Percentiles rank a stretch among this genome's conserved stretches.
phyloP scores from a whole-genome alignment of 2,329 filamentous ascomycete genomes.

The Calonectria hongkongensis region DNA sequence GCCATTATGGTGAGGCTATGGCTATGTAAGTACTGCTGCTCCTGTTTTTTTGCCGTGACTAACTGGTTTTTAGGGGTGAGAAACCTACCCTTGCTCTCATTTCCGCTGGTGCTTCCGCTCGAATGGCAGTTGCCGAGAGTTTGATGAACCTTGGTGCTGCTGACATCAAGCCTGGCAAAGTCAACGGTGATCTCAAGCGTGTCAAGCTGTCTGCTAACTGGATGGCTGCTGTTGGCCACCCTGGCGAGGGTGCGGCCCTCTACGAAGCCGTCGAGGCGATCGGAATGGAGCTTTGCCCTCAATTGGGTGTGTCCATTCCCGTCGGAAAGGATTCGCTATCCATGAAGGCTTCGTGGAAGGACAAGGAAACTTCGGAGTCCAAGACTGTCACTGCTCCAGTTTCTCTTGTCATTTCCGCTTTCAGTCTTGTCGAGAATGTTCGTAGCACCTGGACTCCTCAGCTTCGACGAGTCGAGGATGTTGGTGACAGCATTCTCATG shows the following conservation, averaged over 20 bases:
- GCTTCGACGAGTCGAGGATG: conserved; percentile 87
- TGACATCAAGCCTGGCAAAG: conserved; percentile 68
- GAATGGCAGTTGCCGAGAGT: conserved; percentile 97
- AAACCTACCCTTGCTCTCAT: conserved; percentile 93
- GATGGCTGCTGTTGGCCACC: conserved; percentile 98
- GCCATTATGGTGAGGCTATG: conserved; percentile 94
- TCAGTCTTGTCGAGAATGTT: conserved; percentile 88
- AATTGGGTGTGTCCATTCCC: conserved; percentile 93
- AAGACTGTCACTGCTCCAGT: conserved; percentile 95
- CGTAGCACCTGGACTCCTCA: conserved; percentile 95
- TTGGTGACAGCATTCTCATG: conserved; percentile 91
- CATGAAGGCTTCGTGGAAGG: conserved; percentile 98
- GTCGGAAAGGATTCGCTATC: conserved; percentile 99
- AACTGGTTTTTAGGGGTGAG: conserved; percentile 74
- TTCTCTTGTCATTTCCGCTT: conserved; percentile 93
- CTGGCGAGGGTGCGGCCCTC: conserved; percentile 92
- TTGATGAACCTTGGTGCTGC: conserved; percentile 94
- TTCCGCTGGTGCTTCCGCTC: conserved; percentile 89
- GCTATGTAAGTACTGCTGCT: conserved; percentile 74
- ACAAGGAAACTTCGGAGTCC: conserved; percentile 76
- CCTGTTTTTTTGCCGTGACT: not conserved
- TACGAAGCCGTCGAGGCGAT: conserved; percentile 97
- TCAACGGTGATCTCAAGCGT: conserved; percentile 79
- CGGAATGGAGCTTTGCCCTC: conserved; percentile 92
- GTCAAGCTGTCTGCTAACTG: conserved; percentile 97